These are phyloP conservation scores for Yamadazyma membranifaciens DNA, from an alignment of 1,139 yeast species.

Conservation along the genomic window DNA sequence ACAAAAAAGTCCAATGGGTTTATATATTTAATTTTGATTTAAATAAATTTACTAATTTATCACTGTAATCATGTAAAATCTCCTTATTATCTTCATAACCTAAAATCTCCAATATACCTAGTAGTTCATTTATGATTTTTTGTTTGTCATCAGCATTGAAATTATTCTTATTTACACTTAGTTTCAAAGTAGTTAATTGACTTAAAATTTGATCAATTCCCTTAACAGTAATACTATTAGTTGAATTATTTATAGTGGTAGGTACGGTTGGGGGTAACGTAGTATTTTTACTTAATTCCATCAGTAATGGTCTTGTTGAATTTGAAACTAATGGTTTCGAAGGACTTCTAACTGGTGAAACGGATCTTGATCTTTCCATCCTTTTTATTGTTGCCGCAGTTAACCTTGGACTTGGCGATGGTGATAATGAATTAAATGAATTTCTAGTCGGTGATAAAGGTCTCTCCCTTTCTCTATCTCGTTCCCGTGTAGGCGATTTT, in stretches of 20 bases:
- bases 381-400: slow-evolving; percentile 33
- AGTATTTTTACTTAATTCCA: slow-evolving; percentile 4
- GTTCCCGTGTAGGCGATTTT: neutral
- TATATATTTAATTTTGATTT: slow-evolving; percentile 8
- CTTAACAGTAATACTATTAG: neutral
- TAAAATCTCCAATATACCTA: slow-evolving; percentile 2
- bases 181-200: neutral
- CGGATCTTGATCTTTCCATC: slow-evolving; percentile 21
- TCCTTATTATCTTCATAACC: slow-evolving; percentile 2
- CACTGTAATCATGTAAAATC: slow-evolving; percentile 33
- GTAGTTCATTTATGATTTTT: slow-evolving; percentile 2
- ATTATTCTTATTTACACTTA: slow-evolving; percentile 6
- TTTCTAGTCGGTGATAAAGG: slow-evolving; percentile 8
- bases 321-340: slow-evolving; percentile 1
- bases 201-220: neutral
- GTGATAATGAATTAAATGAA: slow-evolving; percentile 3
- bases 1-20: too few relatives aligned
- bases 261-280: neutral
- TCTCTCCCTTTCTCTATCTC: slow-evolving; percentile 5
- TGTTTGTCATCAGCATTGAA: slow-evolving; percentile 1
- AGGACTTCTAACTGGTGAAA: slow-evolving; percentile 10
- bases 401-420: slow-evolving; percentile 20
- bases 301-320: slow-evolving; percentile 2
- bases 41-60: slow-evolving; percentile 21
- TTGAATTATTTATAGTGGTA: neutral